Evolutionary conservation across 495 filamentous ascomycete genomes (phyloP).

Genomic region (Arthonia radiata): DNA sequence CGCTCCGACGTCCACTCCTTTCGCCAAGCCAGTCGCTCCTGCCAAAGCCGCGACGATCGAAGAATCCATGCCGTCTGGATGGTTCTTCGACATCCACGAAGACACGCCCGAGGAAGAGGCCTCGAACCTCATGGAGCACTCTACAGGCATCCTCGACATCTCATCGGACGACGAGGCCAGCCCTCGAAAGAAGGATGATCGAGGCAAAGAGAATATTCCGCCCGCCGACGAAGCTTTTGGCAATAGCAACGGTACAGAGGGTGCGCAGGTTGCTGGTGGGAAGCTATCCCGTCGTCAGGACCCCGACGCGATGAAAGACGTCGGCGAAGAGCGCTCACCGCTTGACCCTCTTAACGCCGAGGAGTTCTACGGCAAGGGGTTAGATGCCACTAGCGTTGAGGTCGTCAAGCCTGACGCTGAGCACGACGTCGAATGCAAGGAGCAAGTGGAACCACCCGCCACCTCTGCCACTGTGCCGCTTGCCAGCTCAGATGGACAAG

Average conservation of each 20-base stretch:
- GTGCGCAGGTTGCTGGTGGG: constrained; percentile 6
- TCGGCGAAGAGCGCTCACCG: constrained; percentile 33
- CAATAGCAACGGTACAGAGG: constrained; percentile 5
- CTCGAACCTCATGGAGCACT: constrained; percentile 78
- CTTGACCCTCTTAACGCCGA: constrained; percentile 43
- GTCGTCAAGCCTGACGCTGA: constrained; percentile 34
- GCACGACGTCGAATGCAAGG: too few relatives aligned
- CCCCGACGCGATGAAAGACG: constrained; percentile 22
- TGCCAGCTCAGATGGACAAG: too few relatives aligned
- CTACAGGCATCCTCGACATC: constrained; percentile 66
- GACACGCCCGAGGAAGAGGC: constrained; percentile 73
- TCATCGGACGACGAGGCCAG: constrained; percentile 31
- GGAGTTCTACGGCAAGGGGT: constrained; percentile 49
- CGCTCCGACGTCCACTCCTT: constrained; percentile 9
- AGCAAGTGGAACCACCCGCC: too few relatives aligned
- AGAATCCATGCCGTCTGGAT: constrained; percentile 35
- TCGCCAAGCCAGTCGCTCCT: constrained; percentile 2
- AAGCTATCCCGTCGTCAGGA: constrained; percentile 11
- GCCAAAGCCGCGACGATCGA: constrained; percentile 13
- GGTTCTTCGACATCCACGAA: constrained; percentile 90
- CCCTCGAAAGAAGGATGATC: constrained; percentile 25
- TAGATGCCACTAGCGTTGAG: constrained; percentile 32
- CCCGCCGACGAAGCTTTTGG: constrained; percentile 21
- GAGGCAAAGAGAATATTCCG: constrained; percentile 84
- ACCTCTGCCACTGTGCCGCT: too few relatives aligned